Evolutionary conservation across 805 yeast species (phyloP).

Genomic region (Sugiyamaella americana): DNA sequence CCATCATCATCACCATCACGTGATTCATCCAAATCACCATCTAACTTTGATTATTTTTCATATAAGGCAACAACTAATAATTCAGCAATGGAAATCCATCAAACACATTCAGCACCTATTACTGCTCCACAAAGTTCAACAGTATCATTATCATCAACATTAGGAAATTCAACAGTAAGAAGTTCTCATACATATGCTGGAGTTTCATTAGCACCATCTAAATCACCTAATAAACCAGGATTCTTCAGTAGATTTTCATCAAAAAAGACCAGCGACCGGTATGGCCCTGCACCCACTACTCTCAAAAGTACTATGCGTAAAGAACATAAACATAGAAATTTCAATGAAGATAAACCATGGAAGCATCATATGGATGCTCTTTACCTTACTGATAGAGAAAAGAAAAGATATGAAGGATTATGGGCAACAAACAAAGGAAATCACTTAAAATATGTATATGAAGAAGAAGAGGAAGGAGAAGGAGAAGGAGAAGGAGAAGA

Average conservation of each 20-base stretch:
- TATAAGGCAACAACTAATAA: neutral
- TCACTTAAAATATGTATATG: slow-evolving; percentile 19
- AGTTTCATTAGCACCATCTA: neutral
- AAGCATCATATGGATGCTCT: slow-evolving; percentile 64
- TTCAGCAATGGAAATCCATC: neutral
- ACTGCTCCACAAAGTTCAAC: neutral
- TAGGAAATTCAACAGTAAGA: neutral
- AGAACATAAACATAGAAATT: slow-evolving; percentile 40
- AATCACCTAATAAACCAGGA: neutral
- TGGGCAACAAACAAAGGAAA: slow-evolving; percentile 85
- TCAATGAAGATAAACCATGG: slow-evolving; percentile 93
- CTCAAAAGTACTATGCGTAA: slow-evolving; percentile 29
- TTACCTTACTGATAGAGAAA: slow-evolving; percentile 48
- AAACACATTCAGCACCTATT: neutral
- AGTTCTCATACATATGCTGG: neutral
- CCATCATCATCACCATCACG: neutral
- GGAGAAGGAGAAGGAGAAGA: slow-evolving; percentile 16
- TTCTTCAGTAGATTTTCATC: neutral
- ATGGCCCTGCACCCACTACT: neutral
- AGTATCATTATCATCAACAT: neutral
- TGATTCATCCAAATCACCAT: neutral
- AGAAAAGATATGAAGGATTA: slow-evolving; percentile 85
- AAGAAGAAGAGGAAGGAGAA: slow-evolving; percentile 18
- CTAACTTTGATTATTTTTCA: neutral
- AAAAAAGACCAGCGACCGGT: neutral